These are phyloP conservation scores for Gamsiella multidivaricata DNA, from an alignment of 192 early-diverging fungal species.

Conservation along the genomic window DNA sequence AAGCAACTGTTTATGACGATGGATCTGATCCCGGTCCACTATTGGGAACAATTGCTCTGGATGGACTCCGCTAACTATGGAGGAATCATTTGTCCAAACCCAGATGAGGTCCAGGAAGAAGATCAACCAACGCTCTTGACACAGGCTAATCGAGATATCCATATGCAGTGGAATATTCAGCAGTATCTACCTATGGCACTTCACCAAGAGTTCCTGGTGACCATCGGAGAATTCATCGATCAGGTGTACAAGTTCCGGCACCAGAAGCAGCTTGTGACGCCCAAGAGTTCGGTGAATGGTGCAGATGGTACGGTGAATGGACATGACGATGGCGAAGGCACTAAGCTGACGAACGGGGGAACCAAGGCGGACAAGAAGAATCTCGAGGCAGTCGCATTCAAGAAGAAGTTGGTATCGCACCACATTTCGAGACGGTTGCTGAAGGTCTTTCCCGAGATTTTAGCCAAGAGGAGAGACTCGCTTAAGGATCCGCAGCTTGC, in stretches of 20 bases:
- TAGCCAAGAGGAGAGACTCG: slow-evolving; percentile 42
- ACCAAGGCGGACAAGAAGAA: slow-evolving; percentile 46
- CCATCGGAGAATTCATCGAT: slow-evolving; percentile 79
- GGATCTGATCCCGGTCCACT: slow-evolving; percentile 72
- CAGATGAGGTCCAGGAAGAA: slow-evolving; percentile 40
- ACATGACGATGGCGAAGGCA: slow-evolving; percentile 12
- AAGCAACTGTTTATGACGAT: slow-evolving; percentile 84
- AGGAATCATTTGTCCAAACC: slow-evolving; percentile 61
- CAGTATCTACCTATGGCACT: slow-evolving; percentile 84
- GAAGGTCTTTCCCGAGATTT: slow-evolving; percentile 68
- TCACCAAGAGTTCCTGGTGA: slow-evolving; percentile 75
- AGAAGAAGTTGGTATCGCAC: slow-evolving; percentile 64
- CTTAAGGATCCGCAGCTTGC: slow-evolving; percentile 59
- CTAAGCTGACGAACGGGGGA: not conserved
- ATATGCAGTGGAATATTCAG: slow-evolving; percentile 92
- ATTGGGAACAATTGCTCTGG: slow-evolving; percentile 90
- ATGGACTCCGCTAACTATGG: slow-evolving; percentile 93
- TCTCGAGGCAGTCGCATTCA: slow-evolving; percentile 49
- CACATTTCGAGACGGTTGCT: slow-evolving; percentile 75
- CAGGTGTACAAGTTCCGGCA: slow-evolving; percentile 65
- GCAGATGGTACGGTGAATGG: slow-evolving; percentile 14
- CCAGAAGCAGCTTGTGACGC: slow-evolving; percentile 34
- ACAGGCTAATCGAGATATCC: slow-evolving; percentile 41
- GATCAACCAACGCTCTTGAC: slow-evolving; percentile 33
- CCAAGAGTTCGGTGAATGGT: not conserved